Evolutionary conservation across 2,329 filamentous ascomycete species (phyloP), one percentile per base, ranked within the genome.

Genomic region (Ramularia collo-cygni): DNA sequence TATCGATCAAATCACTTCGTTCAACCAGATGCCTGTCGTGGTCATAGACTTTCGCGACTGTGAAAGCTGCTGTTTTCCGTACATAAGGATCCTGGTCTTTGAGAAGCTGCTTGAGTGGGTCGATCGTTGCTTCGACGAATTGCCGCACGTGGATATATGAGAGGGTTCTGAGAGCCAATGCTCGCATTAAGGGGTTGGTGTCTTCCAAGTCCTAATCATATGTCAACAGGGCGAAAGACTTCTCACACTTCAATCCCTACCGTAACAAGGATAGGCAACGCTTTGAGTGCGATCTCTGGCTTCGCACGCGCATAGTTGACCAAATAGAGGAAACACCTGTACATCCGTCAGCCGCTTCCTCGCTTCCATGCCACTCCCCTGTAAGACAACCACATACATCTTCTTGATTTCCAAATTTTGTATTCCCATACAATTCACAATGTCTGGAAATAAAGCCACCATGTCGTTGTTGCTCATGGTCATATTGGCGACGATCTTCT

Each of bases 401-500:
- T 98, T 98, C 77, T 98, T 98, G 68, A 98, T 95, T 67, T 98
- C 92, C 63, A 98, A 70, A 57, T 85, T 94, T 37, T 82, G 83
- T 47, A 98, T 85, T 55, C 85, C 80, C 92, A 98, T 98, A 72
- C 90, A 96, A 48, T 74, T 81, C 54, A 98, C 85, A 44, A 98
- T 84, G 61, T 98, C 92, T 13, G 90, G 88, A 56, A 98, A 98
- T 37, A 98, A 72, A 28, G 87, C 88, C 40, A 96, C 84, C 92
- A 98, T 98, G 65, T 98, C 92, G 61, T 96, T 98, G 69, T 98
- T 98, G 77, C 90, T 96, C 92, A 98, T 98, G 51, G 92, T 98
- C 92, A 98, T 98, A 64, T 98, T 98, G 63, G 92, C 92, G 56
- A 98, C 92, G 54, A 98, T 96, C 75, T 95, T 95, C 76, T 98